phyloP scores from a whole-genome alignment of 805 yeast species.

The Hanseniaspora clermontiae region DNA sequence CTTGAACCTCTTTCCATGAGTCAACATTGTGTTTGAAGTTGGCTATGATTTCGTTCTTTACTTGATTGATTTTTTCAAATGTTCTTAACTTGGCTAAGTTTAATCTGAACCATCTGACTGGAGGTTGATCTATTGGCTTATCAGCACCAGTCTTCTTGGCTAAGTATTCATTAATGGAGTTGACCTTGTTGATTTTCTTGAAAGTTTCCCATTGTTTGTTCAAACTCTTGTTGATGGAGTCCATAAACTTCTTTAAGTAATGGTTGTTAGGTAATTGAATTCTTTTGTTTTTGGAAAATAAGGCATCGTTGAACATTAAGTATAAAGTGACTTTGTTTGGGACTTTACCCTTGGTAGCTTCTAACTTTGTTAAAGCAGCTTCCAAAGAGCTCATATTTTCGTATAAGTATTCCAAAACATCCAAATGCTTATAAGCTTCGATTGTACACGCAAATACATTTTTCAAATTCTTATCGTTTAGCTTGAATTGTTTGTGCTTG shows the following conservation, averaged over 20 bases:
- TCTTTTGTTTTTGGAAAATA: conserved; percentile 62
- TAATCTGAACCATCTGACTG: conserved; percentile 67
- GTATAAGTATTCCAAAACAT: conserved; percentile 49
- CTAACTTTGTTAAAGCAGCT: conserved; percentile 37
- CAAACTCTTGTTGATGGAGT: conserved; percentile 59
- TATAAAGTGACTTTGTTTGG: conserved; percentile 29
- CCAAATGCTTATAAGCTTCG: conserved; percentile 62
- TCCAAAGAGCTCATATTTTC: conserved; percentile 29
- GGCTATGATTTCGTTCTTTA: conserved; percentile 20
- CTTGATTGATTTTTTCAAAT: conserved; percentile 23
- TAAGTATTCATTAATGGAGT: conserved; percentile 15
- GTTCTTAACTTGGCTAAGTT: conserved; percentile 46
- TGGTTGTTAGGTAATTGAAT: conserved; percentile 74
- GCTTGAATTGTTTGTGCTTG: conserved; percentile 34
- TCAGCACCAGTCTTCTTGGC: conserved; percentile 18
- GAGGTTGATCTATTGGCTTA: conserved; percentile 39
- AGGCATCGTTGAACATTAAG: conserved; percentile 66
- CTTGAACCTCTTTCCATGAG: conserved; percentile 31
- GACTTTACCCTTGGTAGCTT: conserved; percentile 39
- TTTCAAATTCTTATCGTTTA: conserved; percentile 54
- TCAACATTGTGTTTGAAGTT: conserved; percentile 35
- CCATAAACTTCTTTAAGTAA: conserved; percentile 67
- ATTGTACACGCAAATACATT: conserved; percentile 76
- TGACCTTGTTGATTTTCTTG: conserved; percentile 59
- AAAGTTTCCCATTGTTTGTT: conserved; percentile 71